Percentiles rank a stretch among this genome's conserved stretches.
phyloP scores from a whole-genome alignment of 148 eudicot genomes.

The Camellia lanceoleosa region DNA sequence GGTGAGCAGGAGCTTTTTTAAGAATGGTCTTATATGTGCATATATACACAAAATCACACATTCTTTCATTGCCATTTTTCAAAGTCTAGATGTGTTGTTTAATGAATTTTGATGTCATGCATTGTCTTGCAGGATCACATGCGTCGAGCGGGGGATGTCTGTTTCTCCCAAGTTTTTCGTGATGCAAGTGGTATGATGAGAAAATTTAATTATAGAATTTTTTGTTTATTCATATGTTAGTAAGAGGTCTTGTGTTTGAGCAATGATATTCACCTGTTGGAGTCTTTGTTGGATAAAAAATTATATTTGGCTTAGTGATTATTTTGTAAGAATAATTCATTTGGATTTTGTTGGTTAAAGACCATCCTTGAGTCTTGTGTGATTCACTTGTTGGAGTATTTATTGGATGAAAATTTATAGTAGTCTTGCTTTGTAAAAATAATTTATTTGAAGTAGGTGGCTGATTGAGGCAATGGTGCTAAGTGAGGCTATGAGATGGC shows the following conservation, averaged over 20 bases:
- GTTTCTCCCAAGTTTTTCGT: slow-evolving; percentile 89
- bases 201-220: not conserved
- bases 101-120: not conserved
- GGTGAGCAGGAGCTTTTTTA: slow-evolving; percentile 39
- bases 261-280: not conserved
- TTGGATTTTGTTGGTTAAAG: not conserved
- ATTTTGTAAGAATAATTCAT: not conserved
- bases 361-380: not conserved
- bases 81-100: too few species aligned
- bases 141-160: slow-evolving; percentile 99
- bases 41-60: not conserved
- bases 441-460: not conserved
- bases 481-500: too few species aligned
- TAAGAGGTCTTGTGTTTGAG: not conserved
- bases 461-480: too few species aligned
- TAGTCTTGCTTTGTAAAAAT: too few species aligned
- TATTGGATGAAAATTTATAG: too few species aligned
- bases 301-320: not conserved
- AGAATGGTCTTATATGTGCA: not conserved
- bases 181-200: slow-evolving; percentile 64
- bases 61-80: not conserved
- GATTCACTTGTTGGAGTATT: not conserved
- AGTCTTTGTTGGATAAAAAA: not conserved
- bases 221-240: not conserved
- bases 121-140: slow-evolving; percentile 74